phyloP scores from a whole-genome alignment of 2,329 filamentous ascomycete species.

The Penicillium sp. region DNA sequence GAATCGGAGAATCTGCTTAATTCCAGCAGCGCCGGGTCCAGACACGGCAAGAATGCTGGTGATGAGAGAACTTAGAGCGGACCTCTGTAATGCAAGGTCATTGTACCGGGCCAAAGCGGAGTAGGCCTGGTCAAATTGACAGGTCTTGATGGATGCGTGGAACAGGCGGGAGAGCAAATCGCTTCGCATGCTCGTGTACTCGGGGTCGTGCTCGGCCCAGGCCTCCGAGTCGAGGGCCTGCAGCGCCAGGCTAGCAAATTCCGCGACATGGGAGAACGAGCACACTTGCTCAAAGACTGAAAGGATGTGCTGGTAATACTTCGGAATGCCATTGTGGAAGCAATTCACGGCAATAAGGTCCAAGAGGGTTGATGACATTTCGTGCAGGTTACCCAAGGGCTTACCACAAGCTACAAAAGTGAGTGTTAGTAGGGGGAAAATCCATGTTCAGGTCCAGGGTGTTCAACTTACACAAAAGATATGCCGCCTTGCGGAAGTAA shows the following conservation, averaged over 20 bases:
- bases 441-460: neutral
- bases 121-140: slow-evolving; percentile 82
- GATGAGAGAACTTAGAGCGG: slow-evolving; percentile 72
- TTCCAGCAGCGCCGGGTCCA: slow-evolving; percentile 49
- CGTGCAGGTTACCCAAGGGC: slow-evolving; percentile 51
- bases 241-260: slow-evolving; percentile 79
- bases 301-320: slow-evolving; percentile 87
- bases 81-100: slow-evolving; percentile 72
- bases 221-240: slow-evolving; percentile 60
- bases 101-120: slow-evolving; percentile 75
- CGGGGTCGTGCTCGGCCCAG: slow-evolving; percentile 41
- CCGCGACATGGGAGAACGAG: slow-evolving; percentile 78
- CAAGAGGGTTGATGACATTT: slow-evolving; percentile 67
- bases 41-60: slow-evolving; percentile 51
- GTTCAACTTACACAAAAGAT: slow-evolving; percentile 74
- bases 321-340: slow-evolving; percentile 75
- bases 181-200: slow-evolving; percentile 57
- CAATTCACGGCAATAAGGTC: slow-evolving; percentile 73
- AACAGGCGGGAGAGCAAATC: slow-evolving; percentile 86
- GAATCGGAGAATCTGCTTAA: slow-evolving; percentile 71
- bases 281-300: slow-evolving; percentile 79
- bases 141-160: slow-evolving; percentile 77
- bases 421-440: slow-evolving; percentile 28
- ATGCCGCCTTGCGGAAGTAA: slow-evolving; percentile 82
- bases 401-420: slow-evolving; percentile 48